Conservation (phyloP, 257 asterid species). For the Nicotiana benthamiana region DNA sequence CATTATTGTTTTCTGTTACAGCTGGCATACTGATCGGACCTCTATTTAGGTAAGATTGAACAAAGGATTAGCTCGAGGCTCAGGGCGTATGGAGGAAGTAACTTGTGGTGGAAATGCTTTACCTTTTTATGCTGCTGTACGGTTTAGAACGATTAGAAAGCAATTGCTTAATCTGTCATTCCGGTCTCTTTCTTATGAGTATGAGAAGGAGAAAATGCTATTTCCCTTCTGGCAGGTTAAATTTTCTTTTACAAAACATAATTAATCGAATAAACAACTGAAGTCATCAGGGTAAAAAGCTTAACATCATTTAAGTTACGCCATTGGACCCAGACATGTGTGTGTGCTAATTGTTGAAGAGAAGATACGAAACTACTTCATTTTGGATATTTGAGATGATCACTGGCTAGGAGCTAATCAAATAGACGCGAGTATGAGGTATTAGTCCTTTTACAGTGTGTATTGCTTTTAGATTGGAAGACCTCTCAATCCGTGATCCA, state of each 20-base stretch:
- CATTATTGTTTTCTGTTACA: neutral
- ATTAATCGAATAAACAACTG: neutral
- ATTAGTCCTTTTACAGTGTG: neutral
- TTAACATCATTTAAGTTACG: neutral
- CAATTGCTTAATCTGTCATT: constrained; percentile 31
- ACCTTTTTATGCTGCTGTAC: constrained; percentile 85
- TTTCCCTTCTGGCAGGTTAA: neutral
- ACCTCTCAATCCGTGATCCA: neutral
- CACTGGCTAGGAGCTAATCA: neutral
- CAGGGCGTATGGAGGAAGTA: constrained; percentile 58
- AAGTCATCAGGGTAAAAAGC: neutral
- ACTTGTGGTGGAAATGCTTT: constrained; percentile 96
- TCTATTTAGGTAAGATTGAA: constrained; percentile 51
- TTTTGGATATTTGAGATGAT: neutral
- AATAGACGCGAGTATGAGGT: neutral
- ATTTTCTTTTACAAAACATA: neutral
- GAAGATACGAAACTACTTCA: neutral
- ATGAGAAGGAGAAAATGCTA: neutral
- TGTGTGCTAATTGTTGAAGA: neutral
- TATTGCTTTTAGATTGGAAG: neutral
- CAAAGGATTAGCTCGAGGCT: constrained; percentile 36
- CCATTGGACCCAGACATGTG: neutral
- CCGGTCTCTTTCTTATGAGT: neutral
- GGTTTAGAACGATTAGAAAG: constrained; percentile 77
- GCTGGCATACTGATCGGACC: neutral